Conservation (phyloP, 2,329 filamentous ascomycete genomes). For the Huntiella moniliformis region DNA sequence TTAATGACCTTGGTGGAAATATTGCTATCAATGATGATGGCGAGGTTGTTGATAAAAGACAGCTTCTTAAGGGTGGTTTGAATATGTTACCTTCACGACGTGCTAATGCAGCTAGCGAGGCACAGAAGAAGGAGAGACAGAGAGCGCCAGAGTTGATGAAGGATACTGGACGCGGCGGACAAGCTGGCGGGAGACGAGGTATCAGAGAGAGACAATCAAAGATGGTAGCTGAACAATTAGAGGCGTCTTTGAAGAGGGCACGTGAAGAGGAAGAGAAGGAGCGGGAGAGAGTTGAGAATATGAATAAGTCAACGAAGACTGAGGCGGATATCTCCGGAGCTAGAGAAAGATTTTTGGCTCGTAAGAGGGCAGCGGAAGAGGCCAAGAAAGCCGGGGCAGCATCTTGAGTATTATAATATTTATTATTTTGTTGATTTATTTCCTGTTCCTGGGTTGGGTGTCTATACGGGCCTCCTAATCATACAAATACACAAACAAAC, state of each 20-base stretch:
- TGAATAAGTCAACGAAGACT: constrained; percentile 61
- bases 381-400: constrained; percentile 25
- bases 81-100: constrained; percentile 37
- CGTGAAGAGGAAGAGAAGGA: constrained; percentile 49
- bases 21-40: constrained; percentile 66
- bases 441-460: too few relatives aligned
- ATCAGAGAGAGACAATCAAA: constrained; percentile 58
- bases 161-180: constrained; percentile 15
- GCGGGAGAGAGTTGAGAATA: constrained; percentile 39
- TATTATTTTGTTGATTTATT: background rate
- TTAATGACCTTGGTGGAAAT: constrained; percentile 40
- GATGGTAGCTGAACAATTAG: constrained; percentile 64
- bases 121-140: constrained; percentile 1
- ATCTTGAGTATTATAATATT: background rate
- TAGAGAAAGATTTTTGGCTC: constrained; percentile 59
- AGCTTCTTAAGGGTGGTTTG: constrained; percentile 55
- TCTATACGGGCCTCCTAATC: background rate
- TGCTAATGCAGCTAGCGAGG: background rate
- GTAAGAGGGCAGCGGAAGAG: constrained; percentile 57
- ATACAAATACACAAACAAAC: constrained; percentile 1
- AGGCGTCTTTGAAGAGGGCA: constrained; percentile 51
- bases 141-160: constrained; percentile 5
- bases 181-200: constrained; percentile 28
- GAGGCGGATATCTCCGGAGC: constrained; percentile 57
- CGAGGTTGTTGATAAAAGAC: constrained; percentile 67